Evolutionary conservation across 2,329 filamentous ascomycete species (phyloP).

Genomic region (Diaporthe longicolla): DNA sequence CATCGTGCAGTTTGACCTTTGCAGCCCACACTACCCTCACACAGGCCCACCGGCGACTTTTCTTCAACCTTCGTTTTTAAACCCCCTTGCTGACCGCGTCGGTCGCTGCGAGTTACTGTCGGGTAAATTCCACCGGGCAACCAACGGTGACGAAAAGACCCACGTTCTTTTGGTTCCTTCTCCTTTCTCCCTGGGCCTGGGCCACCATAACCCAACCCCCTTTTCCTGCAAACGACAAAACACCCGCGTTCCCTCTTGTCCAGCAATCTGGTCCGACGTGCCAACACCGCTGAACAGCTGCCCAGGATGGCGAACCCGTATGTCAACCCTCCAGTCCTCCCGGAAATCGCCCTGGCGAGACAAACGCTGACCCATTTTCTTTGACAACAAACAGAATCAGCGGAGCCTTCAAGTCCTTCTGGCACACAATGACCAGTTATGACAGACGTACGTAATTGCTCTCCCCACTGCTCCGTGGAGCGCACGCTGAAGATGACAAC

Average conservation of each 20-base stretch:
- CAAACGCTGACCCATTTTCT: conserved; percentile 35
- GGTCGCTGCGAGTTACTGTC: conserved; percentile 31
- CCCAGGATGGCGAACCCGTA: conserved; percentile 43
- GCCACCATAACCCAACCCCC: conserved; percentile 37
- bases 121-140: conserved; percentile 38
- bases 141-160: conserved; percentile 42
- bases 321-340: conserved; percentile 10
- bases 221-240: conserved; percentile 33
- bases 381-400: conserved; percentile 66
- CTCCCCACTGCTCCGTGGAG: conserved; percentile 32
- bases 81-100: conserved; percentile 17
- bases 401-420: conserved; percentile 87
- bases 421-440: conserved; percentile 89
- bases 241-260: conserved; percentile 20
- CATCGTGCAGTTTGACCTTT: conserved; percentile 17
- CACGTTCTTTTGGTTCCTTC: conserved; percentile 41
- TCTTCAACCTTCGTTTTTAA: conserved; percentile 21
- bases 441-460: conserved; percentile 70
- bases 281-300: conserved; percentile 35
- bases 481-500: conserved; percentile 49
- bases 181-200: conserved; percentile 42
- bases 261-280: conserved; percentile 39
- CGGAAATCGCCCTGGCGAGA: conserved; percentile 8
- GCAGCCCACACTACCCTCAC: not conserved
- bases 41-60: conserved; percentile 2